Evolutionary conservation across 2,329 filamentous ascomycete genomes (phyloP).

Genomic region (Nemania abortiva): DNA sequence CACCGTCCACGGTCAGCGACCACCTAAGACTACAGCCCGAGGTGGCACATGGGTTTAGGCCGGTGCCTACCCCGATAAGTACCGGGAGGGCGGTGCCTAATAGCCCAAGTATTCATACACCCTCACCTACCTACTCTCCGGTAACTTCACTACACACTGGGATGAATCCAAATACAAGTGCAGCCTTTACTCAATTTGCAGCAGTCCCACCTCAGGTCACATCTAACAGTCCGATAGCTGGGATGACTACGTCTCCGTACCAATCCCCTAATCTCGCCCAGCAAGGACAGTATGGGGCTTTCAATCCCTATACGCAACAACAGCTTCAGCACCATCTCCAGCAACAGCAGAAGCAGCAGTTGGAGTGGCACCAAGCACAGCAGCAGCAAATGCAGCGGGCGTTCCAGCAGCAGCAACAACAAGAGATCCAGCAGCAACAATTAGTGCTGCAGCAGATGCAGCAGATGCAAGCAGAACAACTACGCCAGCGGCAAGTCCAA

Average conservation of each 20-base stretch:
- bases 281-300: slow-evolving; percentile 31
- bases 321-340: slow-evolving; percentile 20
- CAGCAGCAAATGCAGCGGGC: slow-evolving; percentile 29
- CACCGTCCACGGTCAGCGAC: slow-evolving; percentile 19
- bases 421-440: slow-evolving; percentile 32
- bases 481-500: slow-evolving; percentile 19
- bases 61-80: slow-evolving; percentile 15
- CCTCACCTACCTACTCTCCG: slow-evolving; percentile 33
- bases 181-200: slow-evolving; percentile 26
- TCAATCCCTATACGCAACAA: slow-evolving; percentile 18
- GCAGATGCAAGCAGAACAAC: slow-evolving; percentile 24
- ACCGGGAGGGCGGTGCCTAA: slow-evolving; percentile 10
- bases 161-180: slow-evolving; percentile 17
- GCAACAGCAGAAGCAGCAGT: slow-evolving; percentile 34
- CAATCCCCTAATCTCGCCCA: slow-evolving; percentile 20
- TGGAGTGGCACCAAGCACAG: slow-evolving; percentile 16
- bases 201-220: slow-evolving; percentile 3
- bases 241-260: slow-evolving; percentile 19
- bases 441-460: slow-evolving; percentile 20
- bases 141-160: background rate
- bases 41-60: slow-evolving; percentile 21
- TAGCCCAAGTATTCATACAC: slow-evolving; percentile 32
- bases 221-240: slow-evolving; percentile 20
- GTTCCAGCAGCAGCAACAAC: slow-evolving; percentile 16
- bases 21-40: slow-evolving; percentile 20